phyloP scores from a whole-genome alignment of 2,329 filamentous ascomycete genomes.

The Nothomitra cinnamomea region DNA sequence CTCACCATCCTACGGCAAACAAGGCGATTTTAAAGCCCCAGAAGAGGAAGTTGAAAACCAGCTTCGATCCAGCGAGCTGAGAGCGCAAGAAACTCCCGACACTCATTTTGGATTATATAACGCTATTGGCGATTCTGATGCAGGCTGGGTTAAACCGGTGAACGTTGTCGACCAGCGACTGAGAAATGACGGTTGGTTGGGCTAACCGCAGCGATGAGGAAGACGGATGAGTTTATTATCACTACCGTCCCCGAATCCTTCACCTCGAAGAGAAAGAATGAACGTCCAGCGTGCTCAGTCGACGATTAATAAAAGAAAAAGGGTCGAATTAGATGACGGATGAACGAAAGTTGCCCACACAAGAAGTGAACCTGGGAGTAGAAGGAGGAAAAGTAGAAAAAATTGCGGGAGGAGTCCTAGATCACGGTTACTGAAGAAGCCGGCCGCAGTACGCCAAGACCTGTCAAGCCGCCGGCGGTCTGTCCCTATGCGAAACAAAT shows the following conservation, averaged over 20 bases:
- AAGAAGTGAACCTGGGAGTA: background rate
- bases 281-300: background rate
- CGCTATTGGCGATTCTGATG: background rate
- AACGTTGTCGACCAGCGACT: background rate
- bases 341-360: background rate
- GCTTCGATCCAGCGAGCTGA: slow-evolving; percentile 52
- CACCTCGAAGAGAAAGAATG: background rate
- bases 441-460: too few relatives aligned
- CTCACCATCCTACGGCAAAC: slow-evolving; percentile 78
- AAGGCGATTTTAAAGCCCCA: slow-evolving; percentile 61
- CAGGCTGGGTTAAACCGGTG: background rate
- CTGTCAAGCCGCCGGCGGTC: too few relatives aligned
- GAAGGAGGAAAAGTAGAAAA: background rate
- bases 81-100: slow-evolving; percentile 23
- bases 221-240: background rate
- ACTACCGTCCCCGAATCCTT: background rate
- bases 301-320: too few relatives aligned
- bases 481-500: too few relatives aligned
- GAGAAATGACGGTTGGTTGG: background rate
- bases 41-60: slow-evolving; percentile 67
- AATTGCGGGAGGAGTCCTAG: background rate
- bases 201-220: too few relatives aligned
- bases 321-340: background rate
- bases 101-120: slow-evolving; percentile 14
- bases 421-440: too few relatives aligned